phyloP scores from a whole-genome alignment of 73 alveolate species.

The Tetrahymena borealis region DNA sequence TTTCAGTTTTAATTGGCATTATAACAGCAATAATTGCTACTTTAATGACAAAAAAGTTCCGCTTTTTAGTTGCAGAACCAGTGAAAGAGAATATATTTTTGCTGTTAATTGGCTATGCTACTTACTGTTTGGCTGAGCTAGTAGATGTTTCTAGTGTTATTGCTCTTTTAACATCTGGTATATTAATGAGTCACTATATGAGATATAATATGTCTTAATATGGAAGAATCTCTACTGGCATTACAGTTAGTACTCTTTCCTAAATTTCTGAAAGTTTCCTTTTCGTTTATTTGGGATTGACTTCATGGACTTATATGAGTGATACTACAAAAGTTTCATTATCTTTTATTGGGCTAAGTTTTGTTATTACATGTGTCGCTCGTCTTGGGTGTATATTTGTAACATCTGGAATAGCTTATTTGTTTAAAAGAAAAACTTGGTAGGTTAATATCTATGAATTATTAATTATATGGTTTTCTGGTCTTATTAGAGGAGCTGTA shows the following conservation, averaged over 20 bases:
- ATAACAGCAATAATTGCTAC: slow-evolving; percentile 49
- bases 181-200: slow-evolving; percentile 83
- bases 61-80: slow-evolving; percentile 42
- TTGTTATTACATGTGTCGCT: slow-evolving; percentile 60
- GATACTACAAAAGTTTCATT: slow-evolving; percentile 49
- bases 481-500: slow-evolving; percentile 88
- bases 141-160: slow-evolving; percentile 81
- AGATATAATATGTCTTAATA: slow-evolving; percentile 75
- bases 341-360: slow-evolving; percentile 45
- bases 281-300: slow-evolving; percentile 80
- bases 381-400: slow-evolving; percentile 74
- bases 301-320: slow-evolving; percentile 51
- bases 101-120: slow-evolving; percentile 67
- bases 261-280: slow-evolving; percentile 91
- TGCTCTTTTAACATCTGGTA: slow-evolving; percentile 81
- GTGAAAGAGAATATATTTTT: slow-evolving; percentile 72
- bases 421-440: slow-evolving; percentile 47
- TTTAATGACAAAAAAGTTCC: slow-evolving; percentile 30
- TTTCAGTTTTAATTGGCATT: slow-evolving; percentile 49
- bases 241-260: slow-evolving; percentile 74
- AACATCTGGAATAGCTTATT: slow-evolving; percentile 45
- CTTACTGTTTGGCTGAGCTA: slow-evolving; percentile 76
- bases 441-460: slow-evolving; percentile 65
- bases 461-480: slow-evolving; percentile 74
- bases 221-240: slow-evolving; percentile 73